Evolutionary conservation across 768 basidiomycete species (phyloP).

Genomic region (Omphalotus guepiniiformis): DNA sequence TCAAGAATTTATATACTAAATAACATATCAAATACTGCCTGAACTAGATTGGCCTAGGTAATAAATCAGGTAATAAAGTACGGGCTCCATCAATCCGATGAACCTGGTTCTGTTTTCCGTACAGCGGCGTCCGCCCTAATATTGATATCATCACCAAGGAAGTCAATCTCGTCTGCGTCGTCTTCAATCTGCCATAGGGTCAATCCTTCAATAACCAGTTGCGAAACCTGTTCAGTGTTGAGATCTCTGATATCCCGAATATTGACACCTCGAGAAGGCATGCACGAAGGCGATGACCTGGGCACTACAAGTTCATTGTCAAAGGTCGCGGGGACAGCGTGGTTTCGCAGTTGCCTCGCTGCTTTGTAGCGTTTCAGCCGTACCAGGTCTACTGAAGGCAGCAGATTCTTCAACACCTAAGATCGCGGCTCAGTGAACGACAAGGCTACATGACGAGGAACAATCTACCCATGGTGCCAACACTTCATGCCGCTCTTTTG

Average conservation of each 20-base stretch:
- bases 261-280: conserved; percentile 35
- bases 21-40: no score
- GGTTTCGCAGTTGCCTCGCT: conserved; percentile 7
- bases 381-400: conserved; percentile 6
- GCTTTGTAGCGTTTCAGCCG: conserved; percentile 9
- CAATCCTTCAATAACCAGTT: conserved; percentile 43
- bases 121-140: no score
- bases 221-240: conserved; percentile 43
- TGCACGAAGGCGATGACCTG: conserved; percentile 35
- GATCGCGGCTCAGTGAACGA: neutral
- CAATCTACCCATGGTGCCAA: conserved; percentile 52
- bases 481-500: conserved; percentile 44
- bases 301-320: conserved; percentile 46
- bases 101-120: no score
- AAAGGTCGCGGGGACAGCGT: conserved; percentile 12
- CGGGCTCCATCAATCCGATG: no score
- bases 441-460: neutral
- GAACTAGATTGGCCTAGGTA: no score
- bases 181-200: conserved; percentile 38
- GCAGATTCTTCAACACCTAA: conserved; percentile 11
- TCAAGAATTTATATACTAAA: no score
- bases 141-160: no score
- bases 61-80: no score
- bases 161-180: conserved; percentile 1
- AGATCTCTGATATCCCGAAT: conserved; percentile 41